Evolutionary conservation across 768 basidiomycete species (phyloP), one percentile per base, ranked within the genome.

Genomic region (Tricholoma saponaceum): DNA sequence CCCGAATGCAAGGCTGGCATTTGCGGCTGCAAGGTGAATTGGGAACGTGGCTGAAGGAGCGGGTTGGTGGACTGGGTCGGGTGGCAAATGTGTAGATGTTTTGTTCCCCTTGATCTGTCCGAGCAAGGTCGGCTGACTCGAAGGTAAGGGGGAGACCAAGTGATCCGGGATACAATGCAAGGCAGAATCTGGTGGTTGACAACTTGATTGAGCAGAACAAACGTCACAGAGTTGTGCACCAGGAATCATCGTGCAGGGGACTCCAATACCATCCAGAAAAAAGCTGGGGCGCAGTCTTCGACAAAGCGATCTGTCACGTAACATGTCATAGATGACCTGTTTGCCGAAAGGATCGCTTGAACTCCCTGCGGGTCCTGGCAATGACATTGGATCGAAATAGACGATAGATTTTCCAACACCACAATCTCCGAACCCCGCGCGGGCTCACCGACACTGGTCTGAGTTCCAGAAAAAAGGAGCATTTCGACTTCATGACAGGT

Each of bases 391-490:
- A 16, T 49, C 7, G 14, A 49, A 49, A 28, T 49, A 49, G 23
- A 49, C 46, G 13, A 49, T 26, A 28, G 46, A 26, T 49, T 26
- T 26, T 28, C 46, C 46, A 49, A 28, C 7, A 26, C 25, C 25
- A 49, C 62, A 8, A 63, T 4, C 39, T 67, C 66, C 9, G 60
- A 63, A 5, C 58, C 60, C 30, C 62, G 32, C 6, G 57, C 62
- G 0, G 64, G 62, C 44, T 62, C 62, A 2, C 64, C 60, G 10
- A 22, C 33, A 4, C 25, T 52, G 14, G 23, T 47, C 25, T 47
- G 46, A 47, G 23, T 47, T 47, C 23, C 46, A 47, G 13, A 47
- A 47, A 47, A 47, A 47, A 47, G 46, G 13, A 25, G 25, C 46
- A 47, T 47, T 47, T 47, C 46, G 22, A 47, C 46, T 12, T 47